Percentiles rank a stretch among this genome's conserved stretches.
These are phyloP conservation scores for Lactarius deliciosus DNA, from an alignment of 768 basidiomycete species.

Conservation along the genomic window DNA sequence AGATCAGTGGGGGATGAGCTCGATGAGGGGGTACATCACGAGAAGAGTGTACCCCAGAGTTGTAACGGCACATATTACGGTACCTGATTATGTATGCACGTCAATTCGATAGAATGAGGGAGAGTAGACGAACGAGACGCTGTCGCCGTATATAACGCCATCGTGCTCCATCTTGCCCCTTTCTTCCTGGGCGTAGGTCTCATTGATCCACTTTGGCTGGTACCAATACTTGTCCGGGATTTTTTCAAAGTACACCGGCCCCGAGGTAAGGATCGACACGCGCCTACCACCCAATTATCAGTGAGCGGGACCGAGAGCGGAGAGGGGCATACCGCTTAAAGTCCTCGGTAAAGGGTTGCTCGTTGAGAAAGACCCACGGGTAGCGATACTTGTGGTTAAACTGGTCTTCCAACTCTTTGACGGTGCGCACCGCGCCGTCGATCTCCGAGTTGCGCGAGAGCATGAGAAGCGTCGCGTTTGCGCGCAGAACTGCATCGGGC, in stretches of 20 bases:
- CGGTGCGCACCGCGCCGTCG: slow-evolving; percentile 56
- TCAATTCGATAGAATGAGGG: not conserved
- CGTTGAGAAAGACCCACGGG: slow-evolving; percentile 89
- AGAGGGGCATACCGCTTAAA: slow-evolving; percentile 58
- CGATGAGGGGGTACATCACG: not conserved
- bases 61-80: slow-evolving; percentile 55
- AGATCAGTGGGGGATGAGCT: slow-evolving; percentile 6
- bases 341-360: slow-evolving; percentile 69
- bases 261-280: slow-evolving; percentile 34
- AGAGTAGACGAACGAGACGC: slow-evolving; percentile 16
- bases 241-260: slow-evolving; percentile 42
- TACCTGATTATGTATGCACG: slow-evolving; percentile 33
- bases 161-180: slow-evolving; percentile 43
- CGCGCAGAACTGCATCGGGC: not conserved
- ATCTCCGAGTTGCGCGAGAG: slow-evolving; percentile 71
- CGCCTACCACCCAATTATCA: slow-evolving; percentile 30
- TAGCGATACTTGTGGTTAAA: slow-evolving; percentile 82
- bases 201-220: slow-evolving; percentile 53
- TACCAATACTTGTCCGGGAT: slow-evolving; percentile 49
- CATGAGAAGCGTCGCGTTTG: slow-evolving; percentile 40
- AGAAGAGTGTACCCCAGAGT: slow-evolving; percentile 40
- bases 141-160: slow-evolving; percentile 18
- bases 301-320: not conserved
- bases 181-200: slow-evolving; percentile 43
- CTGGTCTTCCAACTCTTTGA: slow-evolving; percentile 78